Base-by-base conservation (phyloP, 2,329 filamentous ascomycete species). In the Fonsecaea erecta region DNA sequence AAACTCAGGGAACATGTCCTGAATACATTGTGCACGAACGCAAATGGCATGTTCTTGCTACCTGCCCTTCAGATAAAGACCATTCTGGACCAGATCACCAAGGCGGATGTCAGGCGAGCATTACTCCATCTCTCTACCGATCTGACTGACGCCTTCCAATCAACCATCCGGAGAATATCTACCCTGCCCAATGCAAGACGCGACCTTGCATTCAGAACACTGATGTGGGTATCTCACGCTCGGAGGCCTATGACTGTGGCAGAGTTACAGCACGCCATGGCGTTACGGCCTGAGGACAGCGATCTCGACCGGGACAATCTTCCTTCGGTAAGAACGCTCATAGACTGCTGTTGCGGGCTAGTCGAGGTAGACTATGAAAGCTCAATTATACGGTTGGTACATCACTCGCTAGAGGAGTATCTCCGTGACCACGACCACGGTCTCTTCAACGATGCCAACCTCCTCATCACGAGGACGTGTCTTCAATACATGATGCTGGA, bases 351-450 rank as follows among this genome's bases (percentile, higher is more conserved):
- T 56, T 72, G 71, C 46, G 77, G 77, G 0, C 68, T 79, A 3
- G 71, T 78, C 3, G 72, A 71, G 1, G 51, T 75, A 4, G 77
- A 79, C 35, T 60, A 70, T 28, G 55, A 72, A 28, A 76, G 72
- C 35, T 65, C 66, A 14, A 68, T 73, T 18, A 70, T 78, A 35
- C 71, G 71, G n/a, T 66, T 79, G 2, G 73, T 77, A 0, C 77
- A 77, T 60, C 73, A 74, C 62, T 77, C 74, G 1, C 65, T 73
- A 2, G 72, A 77, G 32, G 72, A 75, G 62, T 77, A 77, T 58
- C 71, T 77, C n/a, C 62, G 72, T 8, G 62, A 62, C 74, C 64
- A 70, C 6, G 55, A 75, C 52, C 71, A 73, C 43, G 75, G 75
- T 2, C 68, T 79, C 6, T 73, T 78, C 37, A 68, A 62, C 9